A percentile compares a stretch with the other conserved stretches of the same genome.
Conservation (phyloP, 2,329 filamentous ascomycete genomes). For the Thielaviopsis populi region DNA sequence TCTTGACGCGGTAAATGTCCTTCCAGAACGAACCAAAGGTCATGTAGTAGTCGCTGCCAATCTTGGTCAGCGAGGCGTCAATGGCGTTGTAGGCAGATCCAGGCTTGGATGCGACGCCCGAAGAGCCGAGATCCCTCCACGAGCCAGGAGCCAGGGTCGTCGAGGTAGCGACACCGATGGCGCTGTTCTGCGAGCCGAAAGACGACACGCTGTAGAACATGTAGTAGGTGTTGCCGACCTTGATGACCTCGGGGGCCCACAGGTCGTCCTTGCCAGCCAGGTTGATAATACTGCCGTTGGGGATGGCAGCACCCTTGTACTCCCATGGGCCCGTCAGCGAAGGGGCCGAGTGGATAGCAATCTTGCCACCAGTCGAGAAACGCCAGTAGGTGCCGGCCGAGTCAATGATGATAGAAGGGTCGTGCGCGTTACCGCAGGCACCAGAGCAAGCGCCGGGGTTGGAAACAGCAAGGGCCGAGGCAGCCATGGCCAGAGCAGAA, state of each 20-base stretch:
- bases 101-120: conserved; percentile 33
- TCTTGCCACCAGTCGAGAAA: conserved; percentile 29
- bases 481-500: conserved; percentile 11
- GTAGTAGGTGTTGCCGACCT: conserved; percentile 44
- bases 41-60: conserved; percentile 30
- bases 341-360: conserved; percentile 28
- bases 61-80: conserved; percentile 38
- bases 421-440: conserved; percentile 26
- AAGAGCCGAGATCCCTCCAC: conserved; percentile 45
- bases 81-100: conserved; percentile 43
- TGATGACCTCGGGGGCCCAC: conserved; percentile 24
- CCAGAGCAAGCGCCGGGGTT: conserved; percentile 27
- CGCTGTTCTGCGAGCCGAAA: conserved; percentile 45
- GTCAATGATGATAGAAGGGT: conserved; percentile 27
- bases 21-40: conserved; percentile 57
- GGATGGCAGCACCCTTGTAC: conserved; percentile 28
- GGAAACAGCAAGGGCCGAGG: conserved; percentile 18
- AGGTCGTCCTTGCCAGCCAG: conserved; percentile 28
- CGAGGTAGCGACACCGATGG: conserved; percentile 41
- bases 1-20: conserved; percentile 44
- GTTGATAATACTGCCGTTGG: conserved; percentile 27
- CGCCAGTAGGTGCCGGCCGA: conserved; percentile 30
- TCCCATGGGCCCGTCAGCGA: conserved; percentile 30
- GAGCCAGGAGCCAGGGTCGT: conserved; percentile 35
- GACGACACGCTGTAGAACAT: conserved; percentile 52